phyloP scores from a whole-genome alignment of 139 green algal species.

The Trebouxia sp. region DNA sequence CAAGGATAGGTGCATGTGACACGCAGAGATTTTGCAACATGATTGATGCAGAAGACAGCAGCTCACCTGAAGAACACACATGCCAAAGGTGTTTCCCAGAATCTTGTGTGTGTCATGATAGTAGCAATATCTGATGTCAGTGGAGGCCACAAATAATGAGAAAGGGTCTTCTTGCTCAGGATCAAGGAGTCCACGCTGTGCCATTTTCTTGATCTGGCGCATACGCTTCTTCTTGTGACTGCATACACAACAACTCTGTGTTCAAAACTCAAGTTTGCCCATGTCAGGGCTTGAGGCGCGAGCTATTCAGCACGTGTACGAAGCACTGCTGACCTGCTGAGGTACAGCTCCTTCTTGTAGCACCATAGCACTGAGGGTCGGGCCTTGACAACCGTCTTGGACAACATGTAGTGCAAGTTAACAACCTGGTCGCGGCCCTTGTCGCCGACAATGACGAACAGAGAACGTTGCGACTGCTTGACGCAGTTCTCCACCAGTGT shows the following conservation, averaged over 20 bases:
- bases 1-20: no score
- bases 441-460: constrained; percentile 98
- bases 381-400: constrained; percentile 92
- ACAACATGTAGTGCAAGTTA: constrained; percentile 99
- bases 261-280: neutral
- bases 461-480: constrained; percentile 77
- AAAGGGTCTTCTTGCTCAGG: constrained; percentile 98
- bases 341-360: constrained; percentile 98
- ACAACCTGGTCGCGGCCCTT: constrained; percentile 95
- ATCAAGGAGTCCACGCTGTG: constrained; percentile 89
- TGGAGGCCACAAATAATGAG: constrained; percentile 93
- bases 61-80: constrained; percentile 95
- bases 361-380: constrained; percentile 97
- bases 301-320: neutral
- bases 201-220: constrained; percentile 96
- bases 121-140: constrained; percentile 98
- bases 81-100: constrained; percentile 97
- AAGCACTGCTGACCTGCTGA: constrained; percentile 71
- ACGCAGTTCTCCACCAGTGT: constrained; percentile 98
- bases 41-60: no score
- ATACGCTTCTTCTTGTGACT: constrained; percentile 95
- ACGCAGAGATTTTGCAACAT: no score
- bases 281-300: no score
- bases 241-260: neutral
- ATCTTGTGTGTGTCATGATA: constrained; percentile 98